These are phyloP conservation scores for Pinus taeda DNA, from an alignment of 75 land plant genomes.

Conservation along the genomic window DNA sequence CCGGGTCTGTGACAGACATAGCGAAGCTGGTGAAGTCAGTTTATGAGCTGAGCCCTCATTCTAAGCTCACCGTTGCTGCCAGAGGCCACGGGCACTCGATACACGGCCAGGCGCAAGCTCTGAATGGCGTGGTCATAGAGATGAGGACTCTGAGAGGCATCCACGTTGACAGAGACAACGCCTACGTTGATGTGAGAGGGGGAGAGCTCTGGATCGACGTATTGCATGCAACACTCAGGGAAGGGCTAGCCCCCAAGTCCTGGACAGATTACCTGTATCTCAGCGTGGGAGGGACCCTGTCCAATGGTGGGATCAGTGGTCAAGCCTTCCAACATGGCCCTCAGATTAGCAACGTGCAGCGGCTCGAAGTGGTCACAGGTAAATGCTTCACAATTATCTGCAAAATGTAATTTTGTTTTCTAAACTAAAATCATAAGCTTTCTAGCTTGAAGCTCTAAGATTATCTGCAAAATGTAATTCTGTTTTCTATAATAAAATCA, in stretches of 20 bases:
- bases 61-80: slow-evolving; percentile 51
- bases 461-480: too few relatives aligned
- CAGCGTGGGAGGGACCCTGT: slow-evolving; percentile 54
- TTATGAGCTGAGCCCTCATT: slow-evolving; percentile 14
- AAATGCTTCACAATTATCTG: too few relatives aligned
- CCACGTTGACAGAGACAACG: slow-evolving; percentile 9
- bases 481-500: too few relatives aligned
- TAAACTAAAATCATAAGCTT: too few relatives aligned
- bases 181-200: slow-evolving; percentile 57
- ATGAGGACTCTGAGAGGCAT: slow-evolving; percentile 21
- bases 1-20: slow-evolving; percentile 52
- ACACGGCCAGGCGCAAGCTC: slow-evolving; percentile 71
- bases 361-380: background rate
- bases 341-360: too few relatives aligned
- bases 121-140: slow-evolving; percentile 37
- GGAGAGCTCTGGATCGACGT: slow-evolving; percentile 83
- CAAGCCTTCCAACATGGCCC: too few relatives aligned
- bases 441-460: too few relatives aligned
- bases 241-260: slow-evolving; percentile 62
- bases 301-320: slow-evolving; percentile 11
- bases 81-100: slow-evolving; percentile 73
- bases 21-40: slow-evolving; percentile 27
- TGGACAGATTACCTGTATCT: slow-evolving; percentile 77
- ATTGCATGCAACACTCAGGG: slow-evolving; percentile 40
- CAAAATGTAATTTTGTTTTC: too few relatives aligned